Evolutionary conservation across 1,284 basidiomycete genomes (phyloP).

Genomic region (Apiotrichum gracile): DNA sequence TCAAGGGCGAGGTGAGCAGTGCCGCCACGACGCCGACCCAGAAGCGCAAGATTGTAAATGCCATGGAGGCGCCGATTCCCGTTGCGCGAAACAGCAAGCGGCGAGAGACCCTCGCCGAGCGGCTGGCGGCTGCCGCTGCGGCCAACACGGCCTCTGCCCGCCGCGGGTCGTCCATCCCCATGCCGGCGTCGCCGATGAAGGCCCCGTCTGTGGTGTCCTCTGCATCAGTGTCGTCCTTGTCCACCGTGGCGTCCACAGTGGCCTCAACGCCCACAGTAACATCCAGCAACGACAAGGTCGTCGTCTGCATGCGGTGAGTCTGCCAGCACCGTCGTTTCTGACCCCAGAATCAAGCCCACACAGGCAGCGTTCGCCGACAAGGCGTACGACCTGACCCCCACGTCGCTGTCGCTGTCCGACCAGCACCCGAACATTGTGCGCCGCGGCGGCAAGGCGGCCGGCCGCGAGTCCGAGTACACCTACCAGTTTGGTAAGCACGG

Average conservation of each 20-base stretch:
- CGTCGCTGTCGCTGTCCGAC: conserved; percentile 37
- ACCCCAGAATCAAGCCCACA: conserved; percentile 41
- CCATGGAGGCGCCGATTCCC: conserved; percentile 11
- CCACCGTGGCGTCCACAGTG: neutral
- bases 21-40: conserved; percentile 6
- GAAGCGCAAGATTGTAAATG: conserved; percentile 15
- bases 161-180: conserved; percentile 4
- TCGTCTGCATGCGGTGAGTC: conserved; percentile 43
- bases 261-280: neutral
- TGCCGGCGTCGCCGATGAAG: neutral
- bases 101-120: conserved; percentile 26
- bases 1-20: neutral
- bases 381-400: conserved; percentile 38
- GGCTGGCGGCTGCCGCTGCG: conserved; percentile 14
- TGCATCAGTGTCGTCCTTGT: neutral
- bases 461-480: conserved; percentile 42
- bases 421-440: conserved; percentile 44
- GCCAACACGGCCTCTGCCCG: neutral
- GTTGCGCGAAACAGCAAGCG: conserved; percentile 14
- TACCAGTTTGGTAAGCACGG: conserved; percentile 46
- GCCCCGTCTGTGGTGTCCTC: neutral
- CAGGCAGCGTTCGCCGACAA: conserved; percentile 25
- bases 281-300: conserved; percentile 33
- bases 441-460: conserved; percentile 41
- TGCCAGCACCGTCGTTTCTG: neutral